Conservation (phyloP, 1,139 yeast genomes). For the Protomyces inouyei region DNA sequence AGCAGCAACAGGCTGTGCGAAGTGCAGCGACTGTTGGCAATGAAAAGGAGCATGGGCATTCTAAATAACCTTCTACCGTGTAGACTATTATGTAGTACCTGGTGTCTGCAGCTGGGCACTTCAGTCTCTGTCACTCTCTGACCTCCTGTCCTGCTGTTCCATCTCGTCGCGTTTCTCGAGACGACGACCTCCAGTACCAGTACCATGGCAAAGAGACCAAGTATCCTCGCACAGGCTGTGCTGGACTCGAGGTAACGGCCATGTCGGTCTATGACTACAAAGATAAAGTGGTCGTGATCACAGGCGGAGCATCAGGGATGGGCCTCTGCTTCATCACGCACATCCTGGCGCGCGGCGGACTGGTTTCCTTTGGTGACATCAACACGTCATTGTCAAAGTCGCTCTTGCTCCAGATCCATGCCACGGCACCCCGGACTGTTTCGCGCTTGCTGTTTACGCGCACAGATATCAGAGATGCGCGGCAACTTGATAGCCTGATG, state of each 20-base stretch:
- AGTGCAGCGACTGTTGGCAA: too few species aligned
- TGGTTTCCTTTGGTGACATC: slow-evolving; percentile 22
- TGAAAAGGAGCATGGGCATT: too few species aligned
- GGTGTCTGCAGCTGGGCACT: too few species aligned
- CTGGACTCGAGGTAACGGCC: not conserved
- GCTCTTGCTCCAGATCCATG: slow-evolving; percentile 15
- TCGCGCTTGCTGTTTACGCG: slow-evolving; percentile 20
- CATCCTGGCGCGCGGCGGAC: slow-evolving; percentile 12
- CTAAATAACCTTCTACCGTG: too few species aligned
- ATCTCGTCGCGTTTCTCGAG: too few species aligned
- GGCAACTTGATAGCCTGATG: not conserved
- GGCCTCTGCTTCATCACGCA: slow-evolving; percentile 20
- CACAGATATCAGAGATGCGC: slow-evolving; percentile 18
- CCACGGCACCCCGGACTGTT: slow-evolving; percentile 17
- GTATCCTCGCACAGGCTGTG: too few species aligned
- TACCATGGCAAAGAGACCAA: too few species aligned
- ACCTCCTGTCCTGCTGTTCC: too few species aligned
- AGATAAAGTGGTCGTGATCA: slow-evolving; percentile 18
- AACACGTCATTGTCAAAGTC: slow-evolving; percentile 20
- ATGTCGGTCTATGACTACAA: slow-evolving; percentile 10
- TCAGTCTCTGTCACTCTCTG: too few species aligned
- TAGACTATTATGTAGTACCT: too few species aligned
- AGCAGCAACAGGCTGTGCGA: slow-evolving; percentile 1
- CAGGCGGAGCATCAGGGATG: slow-evolving; percentile 25
- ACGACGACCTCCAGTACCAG: too few species aligned